These are phyloP conservation scores for Pneumocystis wakefieldiae DNA, from an alignment of 1,139 yeast genomes.

Conservation along the genomic window DNA sequence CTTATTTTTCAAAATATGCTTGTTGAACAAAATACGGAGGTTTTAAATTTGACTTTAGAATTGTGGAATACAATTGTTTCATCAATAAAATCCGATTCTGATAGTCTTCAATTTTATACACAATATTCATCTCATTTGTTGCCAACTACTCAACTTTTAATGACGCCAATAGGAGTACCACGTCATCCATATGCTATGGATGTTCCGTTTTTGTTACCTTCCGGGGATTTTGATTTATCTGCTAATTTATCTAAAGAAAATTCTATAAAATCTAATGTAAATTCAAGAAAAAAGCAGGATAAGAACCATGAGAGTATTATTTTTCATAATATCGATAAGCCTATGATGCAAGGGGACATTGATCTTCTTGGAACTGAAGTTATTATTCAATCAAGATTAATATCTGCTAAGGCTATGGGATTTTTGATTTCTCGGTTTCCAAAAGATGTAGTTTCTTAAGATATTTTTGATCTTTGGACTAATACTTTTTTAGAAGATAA, in stretches of 20 bases:
- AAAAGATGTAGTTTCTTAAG: constrained; percentile 15
- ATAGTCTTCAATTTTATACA: constrained; percentile 5
- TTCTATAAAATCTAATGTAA: constrained; percentile 12
- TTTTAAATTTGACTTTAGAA: constrained; percentile 45
- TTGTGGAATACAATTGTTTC: constrained; percentile 41
- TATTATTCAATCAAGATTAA: constrained; percentile 58
- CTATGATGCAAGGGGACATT: constrained; percentile 82
- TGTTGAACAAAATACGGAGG: constrained; percentile 73
- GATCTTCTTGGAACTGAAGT: constrained; percentile 66
- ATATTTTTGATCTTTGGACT: constrained; percentile 17
- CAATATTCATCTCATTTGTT: constrained; percentile 30
- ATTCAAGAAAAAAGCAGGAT: constrained; percentile 13
- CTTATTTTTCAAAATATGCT: constrained; percentile 73
- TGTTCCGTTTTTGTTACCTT: constrained; percentile 24
- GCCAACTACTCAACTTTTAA: constrained; percentile 52
- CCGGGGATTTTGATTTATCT: constrained; percentile 68
- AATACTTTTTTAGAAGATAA: background rate
- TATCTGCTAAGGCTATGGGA: constrained; percentile 69
- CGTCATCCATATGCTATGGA: constrained; percentile 82
- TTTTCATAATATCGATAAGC: constrained; percentile 64
- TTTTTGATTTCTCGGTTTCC: constrained; percentile 31
- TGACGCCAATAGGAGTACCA: constrained; percentile 92
- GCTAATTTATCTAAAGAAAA: constrained; percentile 21
- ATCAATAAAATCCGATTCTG: background rate
- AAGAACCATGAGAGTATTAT: constrained; percentile 16